Base-by-base conservation (phyloP, 2,329 filamentous ascomycete genomes). In the Pestalotiopsis sp. region DNA sequence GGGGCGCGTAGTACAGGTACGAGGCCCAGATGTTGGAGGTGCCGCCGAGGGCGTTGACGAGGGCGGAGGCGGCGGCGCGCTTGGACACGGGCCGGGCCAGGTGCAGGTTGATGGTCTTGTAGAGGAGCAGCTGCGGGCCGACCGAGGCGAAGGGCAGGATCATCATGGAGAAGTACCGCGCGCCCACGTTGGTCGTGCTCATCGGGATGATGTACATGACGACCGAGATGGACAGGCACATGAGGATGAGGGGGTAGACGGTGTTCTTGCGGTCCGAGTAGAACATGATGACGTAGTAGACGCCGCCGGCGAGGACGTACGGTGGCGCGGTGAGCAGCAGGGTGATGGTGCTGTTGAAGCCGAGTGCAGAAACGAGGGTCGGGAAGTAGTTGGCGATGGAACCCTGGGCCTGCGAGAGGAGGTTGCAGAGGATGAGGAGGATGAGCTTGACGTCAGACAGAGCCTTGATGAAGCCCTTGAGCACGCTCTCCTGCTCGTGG, bases 331-430 rank as follows among this genome's bases (percentile, higher is more conserved):
- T 75, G 9, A 77, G 72, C 4, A 70, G 65, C 13, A 69, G 70
- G 1, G 69, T 73, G 17, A 69, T 74, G 41, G 68, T 75, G 23
- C 70, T 78, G 80, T 81, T 70, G 83, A 84, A 70, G 81, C 85
- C 67, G 78, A 83, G 75, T 78, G 84, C 73, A 81, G 83, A 66
- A 80, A 80, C 74, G 79, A 87, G 74, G 3, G 74, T 71, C 31
- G 73, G 75, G 68, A 76, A 74, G 69, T 73, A 75, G 70, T 79
- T 75, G 72, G 75, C 72, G 71, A 81, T 79, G 12, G 79, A 79
- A 5, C 83, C 81, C 70, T 80, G 78, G 20, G 79, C 78, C n/a
- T 81, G 76, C 4, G 79, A 72, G 68, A 83, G 72, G 59, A 80
- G 69, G 31, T 79, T 82, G 13, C 72, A 75, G 70, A 71, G 74